Conservation (phyloP, 1,284 basidiomycete genomes). For the Heterobasidion occidentale region DNA sequence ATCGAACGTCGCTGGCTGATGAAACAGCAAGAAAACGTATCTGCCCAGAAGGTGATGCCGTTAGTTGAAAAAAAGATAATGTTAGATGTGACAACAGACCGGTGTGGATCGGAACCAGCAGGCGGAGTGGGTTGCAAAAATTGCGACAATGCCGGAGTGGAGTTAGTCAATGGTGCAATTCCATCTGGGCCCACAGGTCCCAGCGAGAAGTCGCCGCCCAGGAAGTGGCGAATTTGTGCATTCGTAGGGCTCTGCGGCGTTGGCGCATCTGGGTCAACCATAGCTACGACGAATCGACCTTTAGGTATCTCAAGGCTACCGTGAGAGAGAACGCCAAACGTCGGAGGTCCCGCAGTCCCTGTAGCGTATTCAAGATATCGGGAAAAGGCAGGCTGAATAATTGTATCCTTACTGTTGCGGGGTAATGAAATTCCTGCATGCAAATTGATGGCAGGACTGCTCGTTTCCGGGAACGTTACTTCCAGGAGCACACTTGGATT, state of each 20-base stretch:
- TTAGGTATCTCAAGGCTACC: constrained; percentile 15
- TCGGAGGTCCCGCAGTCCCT: constrained; percentile 37
- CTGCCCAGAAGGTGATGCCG: constrained; percentile 12
- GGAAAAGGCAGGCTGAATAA: constrained; percentile 13
- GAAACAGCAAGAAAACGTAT: constrained; percentile 39
- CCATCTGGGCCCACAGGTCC: background rate
- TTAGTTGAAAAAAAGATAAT: background rate
- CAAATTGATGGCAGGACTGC: background rate
- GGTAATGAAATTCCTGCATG: background rate
- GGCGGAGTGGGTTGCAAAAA: constrained; percentile 43
- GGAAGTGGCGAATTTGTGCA: constrained; percentile 44
- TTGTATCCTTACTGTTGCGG: background rate
- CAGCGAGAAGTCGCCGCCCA: constrained; percentile 23
- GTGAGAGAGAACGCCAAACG: constrained; percentile 23
- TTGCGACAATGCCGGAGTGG: constrained; percentile 34
- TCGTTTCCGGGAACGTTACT: constrained; percentile 14
- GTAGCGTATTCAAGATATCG: background rate
- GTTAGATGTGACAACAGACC: constrained; percentile 23
- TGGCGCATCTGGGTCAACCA: constrained; percentile 44
- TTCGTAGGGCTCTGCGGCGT: constrained; percentile 35
- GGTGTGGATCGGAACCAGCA: constrained; percentile 44
- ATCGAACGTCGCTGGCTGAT: constrained; percentile 35
- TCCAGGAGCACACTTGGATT: constrained; percentile 13
- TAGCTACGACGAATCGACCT: constrained; percentile 37
- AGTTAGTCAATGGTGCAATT: constrained; percentile 25